Percentiles rank a stretch among this genome's conserved stretches.
Conservation (phyloP, 768 basidiomycete species). For the Russula ochroleuca region DNA sequence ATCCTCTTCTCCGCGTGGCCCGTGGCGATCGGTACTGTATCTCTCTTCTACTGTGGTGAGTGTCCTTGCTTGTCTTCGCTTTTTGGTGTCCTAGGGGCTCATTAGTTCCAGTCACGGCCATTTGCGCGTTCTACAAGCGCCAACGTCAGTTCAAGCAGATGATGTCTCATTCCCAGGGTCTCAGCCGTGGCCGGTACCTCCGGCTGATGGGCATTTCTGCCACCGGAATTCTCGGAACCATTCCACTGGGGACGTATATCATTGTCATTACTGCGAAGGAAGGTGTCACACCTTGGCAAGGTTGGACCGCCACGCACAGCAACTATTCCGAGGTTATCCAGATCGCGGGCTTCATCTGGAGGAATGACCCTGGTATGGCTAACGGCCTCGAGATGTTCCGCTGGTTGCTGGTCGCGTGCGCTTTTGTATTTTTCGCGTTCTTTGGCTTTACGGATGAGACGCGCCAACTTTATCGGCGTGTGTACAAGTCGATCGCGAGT, state of each 20-base stretch:
- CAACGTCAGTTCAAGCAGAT: constrained; percentile 27
- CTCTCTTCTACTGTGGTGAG: constrained; percentile 41
- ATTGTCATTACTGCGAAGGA: not conserved
- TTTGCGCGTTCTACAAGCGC: constrained; percentile 30
- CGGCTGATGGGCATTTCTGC: not conserved
- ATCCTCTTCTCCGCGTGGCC: constrained; percentile 36
- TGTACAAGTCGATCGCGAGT: constrained; percentile 5
- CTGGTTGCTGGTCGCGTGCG: not conserved
- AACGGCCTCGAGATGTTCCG: not conserved
- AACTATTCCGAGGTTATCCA: constrained; percentile 41
- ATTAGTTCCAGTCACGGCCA: constrained; percentile 28
- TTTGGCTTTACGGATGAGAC: not conserved
- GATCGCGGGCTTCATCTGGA: constrained; percentile 41
- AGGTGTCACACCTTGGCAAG: constrained; percentile 33
- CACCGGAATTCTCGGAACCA: not conserved
- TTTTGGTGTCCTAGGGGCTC: not conserved
- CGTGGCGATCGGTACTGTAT: constrained; percentile 23
- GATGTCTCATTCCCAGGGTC: constrained; percentile 25
- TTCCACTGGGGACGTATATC: not conserved
- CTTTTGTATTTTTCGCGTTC: not conserved
- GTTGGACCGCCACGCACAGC: constrained; percentile 50
- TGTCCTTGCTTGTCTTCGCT: not conserved
- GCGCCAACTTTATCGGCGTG: not conserved
- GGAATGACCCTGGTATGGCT: constrained; percentile 6
- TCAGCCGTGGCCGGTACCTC: constrained; percentile 33